These are phyloP conservation scores for Macrophomina phaseolina DNA, from an alignment of 2,329 filamentous ascomycete species.

Conservation along the genomic window DNA sequence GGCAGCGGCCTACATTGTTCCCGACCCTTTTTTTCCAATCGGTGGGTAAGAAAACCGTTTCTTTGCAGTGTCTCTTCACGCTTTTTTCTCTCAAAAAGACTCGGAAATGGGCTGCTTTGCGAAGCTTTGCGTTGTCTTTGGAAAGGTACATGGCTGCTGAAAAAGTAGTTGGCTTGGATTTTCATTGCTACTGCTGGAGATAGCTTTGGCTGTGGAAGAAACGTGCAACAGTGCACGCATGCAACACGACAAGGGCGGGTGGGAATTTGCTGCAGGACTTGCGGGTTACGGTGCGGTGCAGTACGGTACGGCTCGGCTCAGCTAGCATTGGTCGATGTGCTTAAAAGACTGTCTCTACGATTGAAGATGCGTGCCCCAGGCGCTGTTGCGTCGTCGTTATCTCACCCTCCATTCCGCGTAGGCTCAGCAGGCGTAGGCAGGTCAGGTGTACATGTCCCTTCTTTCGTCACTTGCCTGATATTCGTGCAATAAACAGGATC, in stretches of 20 bases:
- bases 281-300: constrained; percentile 3
- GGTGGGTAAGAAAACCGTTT: constrained; percentile 20
- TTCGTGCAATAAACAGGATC: background rate
- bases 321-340: constrained; percentile 20
- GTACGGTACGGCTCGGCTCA: constrained; percentile 6
- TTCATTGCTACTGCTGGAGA: constrained; percentile 7
- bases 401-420: background rate
- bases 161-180: constrained; percentile 22
- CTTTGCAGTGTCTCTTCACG: constrained; percentile 23
- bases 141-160: constrained; percentile 10
- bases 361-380: background rate
- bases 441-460: background rate
- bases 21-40: background rate
- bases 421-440: background rate
- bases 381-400: background rate
- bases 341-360: constrained; percentile 23
- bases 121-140: constrained; percentile 17
- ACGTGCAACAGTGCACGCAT: background rate
- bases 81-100: constrained; percentile 20
- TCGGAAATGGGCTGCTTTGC: constrained; percentile 20
- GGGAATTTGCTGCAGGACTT: constrained; percentile 3
- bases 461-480: background rate
- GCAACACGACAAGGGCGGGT: background rate
- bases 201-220: constrained; percentile 16
- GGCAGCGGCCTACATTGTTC: constrained; percentile 19